Conservation (phyloP, 164 flowering plant species). For the Paratinospora sagittata region DNA sequence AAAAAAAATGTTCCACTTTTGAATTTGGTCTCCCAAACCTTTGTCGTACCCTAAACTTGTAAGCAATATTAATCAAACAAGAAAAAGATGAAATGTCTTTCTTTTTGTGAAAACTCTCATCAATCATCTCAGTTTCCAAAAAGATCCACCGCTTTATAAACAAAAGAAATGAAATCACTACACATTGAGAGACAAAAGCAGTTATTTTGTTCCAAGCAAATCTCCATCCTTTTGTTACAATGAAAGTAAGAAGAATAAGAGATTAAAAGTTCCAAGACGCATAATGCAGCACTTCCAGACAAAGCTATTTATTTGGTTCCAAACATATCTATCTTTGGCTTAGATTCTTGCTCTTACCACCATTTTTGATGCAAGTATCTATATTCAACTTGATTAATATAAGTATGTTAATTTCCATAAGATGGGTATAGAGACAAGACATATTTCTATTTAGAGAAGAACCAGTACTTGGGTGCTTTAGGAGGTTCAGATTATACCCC, state of each 20-base stretch:
- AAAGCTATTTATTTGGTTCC: not conserved
- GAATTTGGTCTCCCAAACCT: not conserved
- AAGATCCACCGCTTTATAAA: not conserved
- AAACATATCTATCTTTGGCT: not conserved
- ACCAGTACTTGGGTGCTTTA: too few species aligned
- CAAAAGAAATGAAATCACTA: not conserved
- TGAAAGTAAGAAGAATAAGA: not conserved
- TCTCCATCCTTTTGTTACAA: not conserved
- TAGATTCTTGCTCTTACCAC: not conserved
- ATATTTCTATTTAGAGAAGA: too few species aligned
- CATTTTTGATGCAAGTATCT: not conserved
- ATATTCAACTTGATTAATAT: too few species aligned
- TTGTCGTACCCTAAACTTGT: not conserved
- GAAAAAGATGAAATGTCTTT: not conserved
- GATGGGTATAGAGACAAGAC: too few species aligned
- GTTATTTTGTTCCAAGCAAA: not conserved
- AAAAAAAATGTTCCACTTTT: not conserved
- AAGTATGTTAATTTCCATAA: too few species aligned
- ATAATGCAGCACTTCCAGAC: not conserved
- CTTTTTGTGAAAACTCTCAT: conserved; percentile 1
- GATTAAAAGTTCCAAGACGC: not conserved
- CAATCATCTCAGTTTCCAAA: not conserved
- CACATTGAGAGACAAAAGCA: not conserved
- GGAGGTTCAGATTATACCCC: too few species aligned
- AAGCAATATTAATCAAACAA: not conserved